Base-by-base conservation (phyloP, 106 monocot genomes). In the Vanilla planifolia region DNA sequence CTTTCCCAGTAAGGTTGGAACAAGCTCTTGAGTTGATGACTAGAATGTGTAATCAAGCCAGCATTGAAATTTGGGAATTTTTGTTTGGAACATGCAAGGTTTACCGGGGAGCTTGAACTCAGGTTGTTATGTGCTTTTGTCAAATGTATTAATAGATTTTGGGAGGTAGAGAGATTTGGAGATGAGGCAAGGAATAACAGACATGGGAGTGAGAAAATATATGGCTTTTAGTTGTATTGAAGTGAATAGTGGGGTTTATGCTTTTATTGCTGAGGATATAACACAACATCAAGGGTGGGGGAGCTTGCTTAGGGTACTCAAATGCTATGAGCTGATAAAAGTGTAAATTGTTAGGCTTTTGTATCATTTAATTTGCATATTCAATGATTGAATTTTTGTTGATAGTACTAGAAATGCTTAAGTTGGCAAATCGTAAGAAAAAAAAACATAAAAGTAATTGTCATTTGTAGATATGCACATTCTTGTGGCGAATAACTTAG, bases 91-190 rank as follows among this genome's bases (percentile, higher is more conserved):
- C 84, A 27, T 65, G 84, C 66, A 80, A 75, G 28, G 47, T 78
- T 10, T 62, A 84, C 59, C 65, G 2, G 72, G 57, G 13, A 64
- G 62, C 14, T 40, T n/a, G 13, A 73, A 73, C 35, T 73, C 79
- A 1, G 89, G 80, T 0, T 74, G 77, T 23, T 77, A 77, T 46
- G 83, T 89, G 48, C 51, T 77, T 43, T 26, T 77, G 8, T 80
- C 89, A 4, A 89, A 84, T 42, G 67, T 89, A 32, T 65, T 74
- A 28, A 83, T 83, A 0, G 65, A 66, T 14, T 68, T 14, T 44
- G 80, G 69, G 48, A 64, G 71, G 62, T 88, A 83, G 88, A 46
- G 41, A 16, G 83, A 80, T 47, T 83, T 78, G 59, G 80, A 33
- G 59, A 69, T 74, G 57, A 80, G 88, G 59, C 33, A 67, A 43